Percentiles rank a stretch among this genome's conserved stretches.
These are phyloP conservation scores for Eucalyptus tenuipes DNA, from an alignment of 345 rosid species.

Conservation along the genomic window DNA sequence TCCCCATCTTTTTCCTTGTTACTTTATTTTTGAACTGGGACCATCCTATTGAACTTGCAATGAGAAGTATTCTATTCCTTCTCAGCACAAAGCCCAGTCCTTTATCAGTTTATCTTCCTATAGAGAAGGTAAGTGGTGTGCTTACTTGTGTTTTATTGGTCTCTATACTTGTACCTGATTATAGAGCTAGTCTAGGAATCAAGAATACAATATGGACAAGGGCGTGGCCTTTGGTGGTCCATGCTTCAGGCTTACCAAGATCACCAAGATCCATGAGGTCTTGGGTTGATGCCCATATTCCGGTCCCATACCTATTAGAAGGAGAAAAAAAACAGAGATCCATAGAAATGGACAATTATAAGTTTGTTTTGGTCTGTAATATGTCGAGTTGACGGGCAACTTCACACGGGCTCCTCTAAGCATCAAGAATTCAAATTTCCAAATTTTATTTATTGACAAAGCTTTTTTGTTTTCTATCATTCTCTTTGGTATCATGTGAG, in stretches of 20 bases:
- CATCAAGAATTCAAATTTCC: not conserved
- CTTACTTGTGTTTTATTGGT: not conserved
- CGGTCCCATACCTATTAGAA: not conserved
- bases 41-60: conserved; percentile 12
- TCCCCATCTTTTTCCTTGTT: conserved; percentile 19
- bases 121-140: conserved; percentile 21
- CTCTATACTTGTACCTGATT: not conserved
- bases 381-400: not conserved
- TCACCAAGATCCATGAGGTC: not conserved
- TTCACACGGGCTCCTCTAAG: not conserved
- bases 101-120: conserved; percentile 30
- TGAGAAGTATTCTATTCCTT: conserved; percentile 18
- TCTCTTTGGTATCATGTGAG: not conserved
- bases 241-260: not conserved
- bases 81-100: conserved; percentile 33
- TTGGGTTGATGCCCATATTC: not conserved
- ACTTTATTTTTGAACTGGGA: conserved; percentile 23
- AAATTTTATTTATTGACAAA: not conserved
- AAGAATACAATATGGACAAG: not conserved
- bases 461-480: not conserved
- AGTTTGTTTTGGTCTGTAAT: not conserved
- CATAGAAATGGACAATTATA: not conserved
- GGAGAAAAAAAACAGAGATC: not conserved
- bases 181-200: not conserved
- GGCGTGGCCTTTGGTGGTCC: not conserved